Conservation (phyloP, 108 stramenopile species). For the Fragilariopsis cylindrus region DNA sequence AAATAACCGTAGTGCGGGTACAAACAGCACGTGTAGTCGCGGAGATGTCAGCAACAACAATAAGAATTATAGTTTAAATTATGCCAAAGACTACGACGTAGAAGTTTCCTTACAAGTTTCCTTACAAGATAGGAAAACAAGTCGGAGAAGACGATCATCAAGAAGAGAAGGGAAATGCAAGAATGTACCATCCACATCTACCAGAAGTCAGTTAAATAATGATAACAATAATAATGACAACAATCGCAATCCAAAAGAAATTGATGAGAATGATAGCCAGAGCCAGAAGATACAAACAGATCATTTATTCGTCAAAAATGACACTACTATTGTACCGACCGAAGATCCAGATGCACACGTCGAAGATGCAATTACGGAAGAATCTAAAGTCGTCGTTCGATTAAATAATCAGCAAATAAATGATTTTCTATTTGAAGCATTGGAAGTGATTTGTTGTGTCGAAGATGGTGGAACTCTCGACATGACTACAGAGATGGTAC, state of each 20-base stretch:
- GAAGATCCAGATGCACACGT: background rate
- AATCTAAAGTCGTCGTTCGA: too few species aligned
- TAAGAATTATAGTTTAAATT: background rate
- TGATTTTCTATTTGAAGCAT: slow-evolving; percentile 5
- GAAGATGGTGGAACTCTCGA: background rate
- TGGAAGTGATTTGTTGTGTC: slow-evolving; percentile 4
- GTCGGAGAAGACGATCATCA: background rate
- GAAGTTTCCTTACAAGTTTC: slow-evolving; percentile 9
- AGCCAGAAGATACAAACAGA: background rate
- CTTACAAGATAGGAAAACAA: background rate
- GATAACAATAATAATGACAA: background rate
- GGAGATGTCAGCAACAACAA: too few species aligned
- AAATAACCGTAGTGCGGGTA: too few species aligned
- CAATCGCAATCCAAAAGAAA: background rate
- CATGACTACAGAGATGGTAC: background rate
- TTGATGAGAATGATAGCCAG: background rate
- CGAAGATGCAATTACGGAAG: background rate
- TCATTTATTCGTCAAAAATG: background rate
- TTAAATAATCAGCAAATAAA: background rate
- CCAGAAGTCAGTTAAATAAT: background rate
- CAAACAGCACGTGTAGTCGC: too few species aligned
- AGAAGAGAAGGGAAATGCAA: background rate
- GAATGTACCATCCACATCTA: background rate
- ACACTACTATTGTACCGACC: background rate
- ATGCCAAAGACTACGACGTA: slow-evolving; percentile 13